A percentile compares a stretch with the other conserved stretches of the same genome.
phyloP scores from a whole-genome alignment of 768 basidiomycete species.

The Rhodotorula taiwanensis region DNA sequence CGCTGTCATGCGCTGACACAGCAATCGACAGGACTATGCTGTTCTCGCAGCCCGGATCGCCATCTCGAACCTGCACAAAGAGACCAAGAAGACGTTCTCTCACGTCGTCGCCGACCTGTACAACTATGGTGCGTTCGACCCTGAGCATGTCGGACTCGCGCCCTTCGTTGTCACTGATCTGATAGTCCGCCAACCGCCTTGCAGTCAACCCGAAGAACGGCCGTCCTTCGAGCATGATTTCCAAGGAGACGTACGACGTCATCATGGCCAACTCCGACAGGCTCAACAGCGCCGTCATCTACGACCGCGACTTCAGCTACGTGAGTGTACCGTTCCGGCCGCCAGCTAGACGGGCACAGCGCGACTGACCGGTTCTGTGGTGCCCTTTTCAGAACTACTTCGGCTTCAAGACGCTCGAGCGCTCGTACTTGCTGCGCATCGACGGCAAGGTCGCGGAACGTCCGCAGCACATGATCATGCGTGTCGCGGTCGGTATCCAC shows the following conservation, averaged over 20 bases:
- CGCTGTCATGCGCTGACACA: not conserved
- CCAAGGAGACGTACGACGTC: conserved; percentile 71
- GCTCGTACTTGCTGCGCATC: conserved; percentile 90
- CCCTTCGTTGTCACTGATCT: conserved; percentile 10
- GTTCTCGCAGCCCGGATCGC: conserved; percentile 97
- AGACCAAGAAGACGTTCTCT: conserved; percentile 96
- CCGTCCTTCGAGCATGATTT: conserved; percentile 79
- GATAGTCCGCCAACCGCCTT: no score
- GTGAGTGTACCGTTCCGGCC: no score
- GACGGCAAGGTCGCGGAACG: conserved; percentile 92
- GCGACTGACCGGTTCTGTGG: not conserved
- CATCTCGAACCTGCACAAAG: conserved; percentile 97
- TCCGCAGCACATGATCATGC: conserved; percentile 99
- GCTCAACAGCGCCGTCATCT: conserved; percentile 91
- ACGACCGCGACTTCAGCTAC: conserved; percentile 96
- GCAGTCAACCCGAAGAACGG: conserved; percentile 93
- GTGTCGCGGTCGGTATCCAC: conserved; percentile 96
- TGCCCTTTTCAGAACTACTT: conserved; percentile 59
- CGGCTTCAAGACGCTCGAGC: conserved; percentile 99
- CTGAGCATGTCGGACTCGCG: not conserved
- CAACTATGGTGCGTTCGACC: conserved; percentile 59
- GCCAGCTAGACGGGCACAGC: no score
- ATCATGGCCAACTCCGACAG: conserved; percentile 71
- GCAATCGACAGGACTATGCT: conserved; percentile 81
- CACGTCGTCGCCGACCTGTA: conserved; percentile 86